Percentiles rank a stretch among this genome's conserved stretches.
Evolutionary conservation across 78 protist genomes (phyloP).

Genomic region (Dictyostelium brefeldianum): DNA sequence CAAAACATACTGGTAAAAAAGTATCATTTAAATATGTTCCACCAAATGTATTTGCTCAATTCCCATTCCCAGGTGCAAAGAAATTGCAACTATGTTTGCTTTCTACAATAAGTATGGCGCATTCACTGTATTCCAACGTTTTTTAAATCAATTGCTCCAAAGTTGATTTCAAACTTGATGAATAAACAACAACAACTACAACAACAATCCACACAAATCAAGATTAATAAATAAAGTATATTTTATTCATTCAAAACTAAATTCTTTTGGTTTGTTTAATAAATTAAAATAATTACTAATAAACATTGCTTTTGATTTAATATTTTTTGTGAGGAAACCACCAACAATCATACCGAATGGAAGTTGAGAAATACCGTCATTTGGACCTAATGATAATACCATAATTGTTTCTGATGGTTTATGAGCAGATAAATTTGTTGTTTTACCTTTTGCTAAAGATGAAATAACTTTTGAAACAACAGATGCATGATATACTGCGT

Average conservation of each 20-base stretch:
- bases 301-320: neutral
- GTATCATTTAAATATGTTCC: constrained; percentile 6
- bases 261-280: neutral
- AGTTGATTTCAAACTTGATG: neutral
- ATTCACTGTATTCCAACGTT: neutral
- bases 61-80: constrained; percentile 10
- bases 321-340: neutral
- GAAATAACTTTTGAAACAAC: constrained; percentile 35
- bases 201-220: no score
- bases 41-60: neutral
- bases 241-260: no score
- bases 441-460: neutral
- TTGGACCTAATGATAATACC: constrained; percentile 23
- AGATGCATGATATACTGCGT: constrained; percentile 22
- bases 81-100: neutral
- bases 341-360: constrained; percentile 30
- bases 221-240: no score
- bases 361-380: constrained; percentile 49
- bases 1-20: neutral
- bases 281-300: neutral
- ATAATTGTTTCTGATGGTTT: constrained; percentile 25
- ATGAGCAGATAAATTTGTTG: neutral
- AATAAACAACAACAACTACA: no score
- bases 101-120: constrained; percentile 17
- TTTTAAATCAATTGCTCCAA: constrained; percentile 19